These are phyloP conservation scores for Echites panduratus DNA, from an alignment of 257 asterid species.

Conservation along the genomic window DNA sequence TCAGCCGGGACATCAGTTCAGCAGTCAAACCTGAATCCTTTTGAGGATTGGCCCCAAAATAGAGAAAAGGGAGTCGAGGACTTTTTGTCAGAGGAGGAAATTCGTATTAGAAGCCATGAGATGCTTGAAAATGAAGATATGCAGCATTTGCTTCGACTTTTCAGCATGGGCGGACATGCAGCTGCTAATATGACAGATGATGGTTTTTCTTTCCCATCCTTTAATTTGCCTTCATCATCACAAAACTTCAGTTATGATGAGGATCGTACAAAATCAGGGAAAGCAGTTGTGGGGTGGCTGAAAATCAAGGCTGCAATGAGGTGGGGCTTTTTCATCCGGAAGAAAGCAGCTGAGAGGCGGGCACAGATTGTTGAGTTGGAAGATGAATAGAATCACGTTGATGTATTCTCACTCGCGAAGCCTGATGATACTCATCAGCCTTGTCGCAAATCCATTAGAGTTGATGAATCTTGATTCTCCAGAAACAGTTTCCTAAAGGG, in stretches of 20 bases:
- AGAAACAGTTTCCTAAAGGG: slow-evolving; percentile 20
- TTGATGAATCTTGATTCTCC: slow-evolving; percentile 2
- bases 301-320: slow-evolving; percentile 98
- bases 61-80: slow-evolving; percentile 66
- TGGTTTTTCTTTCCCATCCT: slow-evolving; percentile 52
- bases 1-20: slow-evolving; percentile 38
- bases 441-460: slow-evolving; percentile 18
- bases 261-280: slow-evolving; percentile 63
- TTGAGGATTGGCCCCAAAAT: slow-evolving; percentile 67
- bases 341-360: slow-evolving; percentile 93
- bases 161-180: slow-evolving; percentile 74
- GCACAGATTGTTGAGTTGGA: slow-evolving; percentile 92
- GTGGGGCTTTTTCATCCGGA: slow-evolving; percentile 95
- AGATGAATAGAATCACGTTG: slow-evolving; percentile 43
- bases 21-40: slow-evolving; percentile 48
- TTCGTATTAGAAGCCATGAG: slow-evolving; percentile 81
- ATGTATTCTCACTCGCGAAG: slow-evolving; percentile 2
- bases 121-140: slow-evolving; percentile 91
- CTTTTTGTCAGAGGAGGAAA: slow-evolving; percentile 82
- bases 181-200: slow-evolving; percentile 49
- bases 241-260: slow-evolving; percentile 49
- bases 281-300: slow-evolving; percentile 94
- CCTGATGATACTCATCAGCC: slow-evolving; percentile 12
- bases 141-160: slow-evolving; percentile 85
- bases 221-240: slow-evolving; percentile 49